Base-by-base conservation (phyloP, 139 green algal species). In the Chlorokybus atmophyticus region DNA sequence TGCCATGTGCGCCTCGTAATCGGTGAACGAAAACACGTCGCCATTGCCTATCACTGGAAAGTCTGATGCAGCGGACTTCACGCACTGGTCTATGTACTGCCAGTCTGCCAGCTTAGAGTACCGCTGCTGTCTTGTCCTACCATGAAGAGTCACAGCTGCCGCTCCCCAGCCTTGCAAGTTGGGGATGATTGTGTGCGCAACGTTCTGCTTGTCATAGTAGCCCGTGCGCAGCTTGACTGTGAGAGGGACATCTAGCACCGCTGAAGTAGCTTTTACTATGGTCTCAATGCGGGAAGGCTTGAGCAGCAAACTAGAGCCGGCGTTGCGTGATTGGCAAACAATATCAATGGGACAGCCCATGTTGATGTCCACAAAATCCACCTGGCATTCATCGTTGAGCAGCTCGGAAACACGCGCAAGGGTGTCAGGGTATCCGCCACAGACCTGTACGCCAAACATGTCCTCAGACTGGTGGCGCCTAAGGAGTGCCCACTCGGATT, bases 311-410 rank as follows among this genome's bases (percentile, higher is more conserved):
- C 80, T 71, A 4, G 73, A 81, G 5, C 91, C 91, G 0, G 83
- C 88, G n/a, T n/a, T n/a, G n/a, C n/a, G n/a, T n/a, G n/a, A n/a
- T n/a, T n/a, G n/a, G 59, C 75, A 80, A 25, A 86, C 64, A 0
- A 91, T 40, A 60, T 94, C 86, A 42, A 94, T 94, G 24, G 86
- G 86, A 57, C 86, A 94, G 0, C 86, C 85, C 68, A 84, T 85
- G 75, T 97, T 98, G 62, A 97, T 71, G 74, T 98, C 90, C 30
- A 95, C 67, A 24, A 93, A 95, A 71, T 93, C 80, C 2, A 85
- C 75, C n/a, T 76, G 8, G 63, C 63, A 41, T 7, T 75, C 52
- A 3, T 86, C 77, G 24, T 85, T 74, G 4, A 95, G 39, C n/a
- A 93, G 52, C 64, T 95, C 81, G 0, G 74, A 76, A 24, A 70